Percentiles rank a stretch among this genome's conserved stretches.
These are phyloP conservation scores for Cyberlindnera mississippiensis DNA, from an alignment of 805 yeast genomes.

Conservation along the genomic window DNA sequence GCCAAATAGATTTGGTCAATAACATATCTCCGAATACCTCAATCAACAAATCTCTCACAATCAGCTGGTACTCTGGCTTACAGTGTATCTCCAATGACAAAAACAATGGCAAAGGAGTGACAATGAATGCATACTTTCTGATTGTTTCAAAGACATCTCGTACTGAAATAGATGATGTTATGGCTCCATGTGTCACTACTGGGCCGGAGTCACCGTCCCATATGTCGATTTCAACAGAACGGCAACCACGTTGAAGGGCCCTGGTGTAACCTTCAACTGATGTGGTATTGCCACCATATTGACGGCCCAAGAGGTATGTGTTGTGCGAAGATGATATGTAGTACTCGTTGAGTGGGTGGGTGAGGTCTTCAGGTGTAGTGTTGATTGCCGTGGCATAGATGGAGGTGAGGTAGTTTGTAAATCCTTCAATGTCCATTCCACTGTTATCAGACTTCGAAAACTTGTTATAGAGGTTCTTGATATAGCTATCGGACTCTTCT, in stretches of 20 bases:
- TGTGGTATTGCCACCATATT: slow-evolving; percentile 81
- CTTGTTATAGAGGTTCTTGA: slow-evolving; percentile 35
- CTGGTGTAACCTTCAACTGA: slow-evolving; percentile 87
- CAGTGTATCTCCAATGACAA: slow-evolving; percentile 86
- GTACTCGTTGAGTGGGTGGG: slow-evolving; percentile 77
- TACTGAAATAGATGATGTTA: slow-evolving; percentile 71
- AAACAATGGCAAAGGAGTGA: slow-evolving; percentile 81
- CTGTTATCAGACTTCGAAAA: slow-evolving; percentile 22
- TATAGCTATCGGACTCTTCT: slow-evolving; percentile 25
- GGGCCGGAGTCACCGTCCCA: slow-evolving; percentile 90
- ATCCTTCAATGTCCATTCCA: slow-evolving; percentile 15
- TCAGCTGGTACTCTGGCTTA: slow-evolving; percentile 58
- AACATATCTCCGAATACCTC: slow-evolving; percentile 59
- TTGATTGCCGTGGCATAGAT: slow-evolving; percentile 25
- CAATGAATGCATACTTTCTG: slow-evolving; percentile 81
- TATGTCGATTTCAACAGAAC: slow-evolving; percentile 91
- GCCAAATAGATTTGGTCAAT: slow-evolving; percentile 27
- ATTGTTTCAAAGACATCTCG: slow-evolving; percentile 67
- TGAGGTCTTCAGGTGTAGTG: slow-evolving; percentile 34
- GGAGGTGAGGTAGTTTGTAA: slow-evolving; percentile 30
- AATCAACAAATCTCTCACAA: slow-evolving; percentile 48
- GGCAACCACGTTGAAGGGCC: slow-evolving; percentile 85
- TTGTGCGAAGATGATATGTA: slow-evolving; percentile 92
- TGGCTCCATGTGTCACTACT: slow-evolving; percentile 86
- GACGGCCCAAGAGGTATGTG: slow-evolving; percentile 85